Evolutionary conservation across 306 rosid genomes (phyloP).

Genomic region (Betula pendula): DNA sequence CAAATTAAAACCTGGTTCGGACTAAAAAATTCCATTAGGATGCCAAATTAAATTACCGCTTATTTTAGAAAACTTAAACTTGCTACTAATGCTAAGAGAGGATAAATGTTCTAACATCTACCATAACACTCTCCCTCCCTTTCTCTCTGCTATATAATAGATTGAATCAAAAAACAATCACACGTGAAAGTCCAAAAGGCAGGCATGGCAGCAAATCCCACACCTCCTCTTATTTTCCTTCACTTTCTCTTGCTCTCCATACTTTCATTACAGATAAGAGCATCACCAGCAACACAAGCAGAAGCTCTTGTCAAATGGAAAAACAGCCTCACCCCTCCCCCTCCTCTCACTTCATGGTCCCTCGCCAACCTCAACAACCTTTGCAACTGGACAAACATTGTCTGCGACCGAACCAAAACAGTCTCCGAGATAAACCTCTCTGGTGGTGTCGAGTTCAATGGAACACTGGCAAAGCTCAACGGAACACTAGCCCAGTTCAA

Average conservation of each 20-base stretch:
- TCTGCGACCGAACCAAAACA: constrained; percentile 28
- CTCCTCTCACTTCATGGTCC: constrained; percentile 36
- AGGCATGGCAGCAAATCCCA: background rate
- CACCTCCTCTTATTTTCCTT: background rate
- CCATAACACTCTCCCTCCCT: no score
- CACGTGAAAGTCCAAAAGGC: background rate
- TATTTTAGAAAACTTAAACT: no score
- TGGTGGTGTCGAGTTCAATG: no score
- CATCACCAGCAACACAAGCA: constrained; percentile 39
- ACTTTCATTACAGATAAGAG: constrained; percentile 12
- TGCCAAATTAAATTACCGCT: no score
- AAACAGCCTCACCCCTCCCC: background rate
- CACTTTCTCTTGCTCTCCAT: constrained; percentile 12
- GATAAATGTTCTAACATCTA: no score
- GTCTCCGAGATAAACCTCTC: constrained; percentile 44
- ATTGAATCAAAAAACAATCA: no score
- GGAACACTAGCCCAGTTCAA: constrained; percentile 42
- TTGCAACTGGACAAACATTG: constrained; percentile 34
- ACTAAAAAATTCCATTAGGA: no score
- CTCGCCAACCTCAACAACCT: constrained; percentile 19
- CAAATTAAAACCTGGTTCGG: no score
- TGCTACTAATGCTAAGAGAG: no score
- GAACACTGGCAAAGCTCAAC: constrained; percentile 24
- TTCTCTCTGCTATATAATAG: no score
- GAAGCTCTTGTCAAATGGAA: constrained; percentile 36